Evolutionary conservation across 2,329 filamentous ascomycete species (phyloP).

Genomic region (Aspergillus clavatus): DNA sequence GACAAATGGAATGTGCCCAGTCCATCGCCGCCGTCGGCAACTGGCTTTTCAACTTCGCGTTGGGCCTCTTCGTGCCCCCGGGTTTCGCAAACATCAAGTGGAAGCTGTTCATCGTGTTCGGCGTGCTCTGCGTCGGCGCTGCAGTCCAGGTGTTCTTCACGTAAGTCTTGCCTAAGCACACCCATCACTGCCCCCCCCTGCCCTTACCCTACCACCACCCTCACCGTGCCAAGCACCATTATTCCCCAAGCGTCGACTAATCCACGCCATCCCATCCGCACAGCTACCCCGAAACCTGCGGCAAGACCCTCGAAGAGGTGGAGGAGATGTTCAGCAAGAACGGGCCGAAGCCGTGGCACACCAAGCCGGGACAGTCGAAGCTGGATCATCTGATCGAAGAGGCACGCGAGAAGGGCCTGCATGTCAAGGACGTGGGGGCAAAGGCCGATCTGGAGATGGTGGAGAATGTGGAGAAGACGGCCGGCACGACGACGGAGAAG

Average conservation of each 20-base stretch:
- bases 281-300: constrained; percentile 27
- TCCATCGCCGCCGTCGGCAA: constrained; percentile 51
- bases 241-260: too few relatives aligned
- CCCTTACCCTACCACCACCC: too few relatives aligned
- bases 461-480: not conserved
- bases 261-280: too few relatives aligned
- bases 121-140: constrained; percentile 43
- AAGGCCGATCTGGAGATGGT: not conserved
- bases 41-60: constrained; percentile 57
- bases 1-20: constrained; percentile 1
- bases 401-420: constrained; percentile 18
- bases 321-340: constrained; percentile 27
- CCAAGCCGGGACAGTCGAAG: constrained; percentile 27
- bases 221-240: too few relatives aligned
- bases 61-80: constrained; percentile 55
- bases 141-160: constrained; percentile 45
- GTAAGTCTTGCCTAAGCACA: too few relatives aligned
- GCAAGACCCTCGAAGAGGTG: constrained; percentile 32
- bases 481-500: too few relatives aligned
- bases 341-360: constrained; percentile 29
- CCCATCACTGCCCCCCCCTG: too few relatives aligned
- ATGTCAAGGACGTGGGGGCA: constrained; percentile 9
- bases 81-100: constrained; percentile 56
- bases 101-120: constrained; percentile 50
- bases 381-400: constrained; percentile 28